Base-by-base conservation (phyloP, 805 yeast species). In the Kuraishia piskuri region DNA sequence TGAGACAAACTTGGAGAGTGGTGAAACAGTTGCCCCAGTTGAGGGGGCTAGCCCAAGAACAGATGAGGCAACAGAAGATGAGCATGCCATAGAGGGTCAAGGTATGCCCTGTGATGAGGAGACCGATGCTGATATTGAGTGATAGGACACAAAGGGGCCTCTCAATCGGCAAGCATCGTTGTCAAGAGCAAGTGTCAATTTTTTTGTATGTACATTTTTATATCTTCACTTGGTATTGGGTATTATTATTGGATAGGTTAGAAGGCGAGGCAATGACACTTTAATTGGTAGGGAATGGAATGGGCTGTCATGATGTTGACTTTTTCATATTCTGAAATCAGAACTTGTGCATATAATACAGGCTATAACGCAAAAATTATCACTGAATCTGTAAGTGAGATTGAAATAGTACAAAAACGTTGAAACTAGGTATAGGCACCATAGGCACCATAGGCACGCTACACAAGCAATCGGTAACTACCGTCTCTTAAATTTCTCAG, bases 401-500 rank as follows among this genome's bases (percentile, higher is more conserved):
- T n/a, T n/a, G n/a, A n/a, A n/a, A n/a, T n/a, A n/a, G n/a, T n/a
- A n/a, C n/a, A n/a, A n/a, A n/a, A n/a, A n/a, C n/a, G n/a, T n/a
- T n/a, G n/a, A n/a, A n/a, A n/a, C n/a, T n/a, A n/a, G n/a, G n/a
- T n/a, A n/a, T n/a, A n/a, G n/a, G n/a, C n/a, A n/a, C n/a, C n/a
- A n/a, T n/a, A n/a, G n/a, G n/a, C n/a, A n/a, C n/a, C n/a, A n/a
- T n/a, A n/a, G n/a, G n/a, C n/a, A n/a, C n/a, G n/a, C n/a, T n/a
- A n/a, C n/a, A n/a, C 31, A 6, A 25, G 31, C 31, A 25, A 25
- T 25, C 31, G 10, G 9, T 12, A 12, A 10, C 31, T 25, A 7
- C 40, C 14, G n/a, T 31, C n/a, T 50, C 7, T 50, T 52, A 54
- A 56, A 58, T 50, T 58, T 56, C 49, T 62, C 65, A 45, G 63